These are phyloP conservation scores for Starmera dryadoides DNA, from an alignment of 805 yeast genomes.

Conservation along the genomic window DNA sequence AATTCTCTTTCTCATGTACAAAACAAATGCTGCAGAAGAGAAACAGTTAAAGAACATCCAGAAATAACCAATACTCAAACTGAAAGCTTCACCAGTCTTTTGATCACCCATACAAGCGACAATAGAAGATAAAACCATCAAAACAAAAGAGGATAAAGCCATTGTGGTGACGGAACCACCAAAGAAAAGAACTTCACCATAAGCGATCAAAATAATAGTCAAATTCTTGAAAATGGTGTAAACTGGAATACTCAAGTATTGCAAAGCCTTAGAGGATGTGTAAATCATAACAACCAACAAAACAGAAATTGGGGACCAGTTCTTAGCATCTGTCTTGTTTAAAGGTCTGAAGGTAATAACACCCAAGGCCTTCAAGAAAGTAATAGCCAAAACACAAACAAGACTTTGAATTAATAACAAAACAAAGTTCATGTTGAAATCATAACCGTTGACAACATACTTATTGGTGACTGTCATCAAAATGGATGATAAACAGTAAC, in stretches of 20 bases:
- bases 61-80: constrained; percentile 71
- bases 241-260: constrained; percentile 86
- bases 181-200: constrained; percentile 97
- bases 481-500: constrained; percentile 91
- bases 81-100: constrained; percentile 24
- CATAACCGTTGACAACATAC: constrained; percentile 70
- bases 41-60: constrained; percentile 97
- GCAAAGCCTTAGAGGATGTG: constrained; percentile 93
- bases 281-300: constrained; percentile 90
- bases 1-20: constrained; percentile 95
- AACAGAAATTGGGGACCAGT: constrained; percentile 93
- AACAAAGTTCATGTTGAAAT: constrained; percentile 80
- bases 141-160: constrained; percentile 81
- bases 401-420: constrained; percentile 82
- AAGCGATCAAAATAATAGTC: constrained; percentile 93
- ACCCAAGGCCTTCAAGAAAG: constrained; percentile 64
- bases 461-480: constrained; percentile 97
- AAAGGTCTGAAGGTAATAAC: constrained; percentile 82
- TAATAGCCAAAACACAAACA: constrained; percentile 73
- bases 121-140: constrained; percentile 94
- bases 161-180: constrained; percentile 86
- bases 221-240: constrained; percentile 97
- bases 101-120: constrained; percentile 90
- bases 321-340: constrained; percentile 82
- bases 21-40: constrained; percentile 87